A percentile compares a stretch with the other conserved stretches of the same genome.
Evolutionary conservation across 805 yeast species (phyloP).

Genomic region (Pichia nakasei): DNA sequence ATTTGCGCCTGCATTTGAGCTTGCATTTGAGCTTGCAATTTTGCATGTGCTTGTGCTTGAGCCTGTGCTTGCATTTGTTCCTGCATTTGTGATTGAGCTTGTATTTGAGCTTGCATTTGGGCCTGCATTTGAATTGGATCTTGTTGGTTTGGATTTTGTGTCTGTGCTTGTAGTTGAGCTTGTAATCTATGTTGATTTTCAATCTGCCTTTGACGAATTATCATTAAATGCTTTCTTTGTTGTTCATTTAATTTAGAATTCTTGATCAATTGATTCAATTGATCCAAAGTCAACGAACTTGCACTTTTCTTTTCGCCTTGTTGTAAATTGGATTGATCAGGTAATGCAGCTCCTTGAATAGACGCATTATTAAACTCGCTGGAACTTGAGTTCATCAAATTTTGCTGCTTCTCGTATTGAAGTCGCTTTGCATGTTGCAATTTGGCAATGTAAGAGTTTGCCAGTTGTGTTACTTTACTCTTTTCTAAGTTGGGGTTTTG

Average conservation of each 20-base stretch:
- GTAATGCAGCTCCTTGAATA: neutral
- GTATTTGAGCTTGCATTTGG: constrained; percentile 22
- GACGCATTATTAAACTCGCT: neutral
- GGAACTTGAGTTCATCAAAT: neutral
- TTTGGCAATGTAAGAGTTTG: constrained; percentile 54
- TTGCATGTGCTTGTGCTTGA: constrained; percentile 7
- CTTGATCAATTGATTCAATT: constrained; percentile 20
- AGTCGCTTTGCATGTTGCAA: constrained; percentile 31
- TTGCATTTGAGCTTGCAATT: constrained; percentile 11
- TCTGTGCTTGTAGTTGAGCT: constrained; percentile 20
- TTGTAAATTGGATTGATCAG: neutral
- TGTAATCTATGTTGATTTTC: constrained; percentile 23
- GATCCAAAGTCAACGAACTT: constrained; percentile 18
- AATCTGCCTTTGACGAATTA: constrained; percentile 20
- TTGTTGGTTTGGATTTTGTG: constrained; percentile 2
- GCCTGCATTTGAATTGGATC: constrained; percentile 16
- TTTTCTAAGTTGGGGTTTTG: constrained; percentile 55
- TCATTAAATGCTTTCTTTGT: constrained; percentile 32
- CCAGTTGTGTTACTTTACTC: constrained; percentile 57
- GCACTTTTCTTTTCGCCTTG: constrained; percentile 2
- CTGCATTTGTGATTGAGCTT: constrained; percentile 9
- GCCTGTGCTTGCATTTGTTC: constrained; percentile 17
- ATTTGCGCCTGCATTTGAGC: constrained; percentile 23
- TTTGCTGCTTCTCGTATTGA: constrained; percentile 18
- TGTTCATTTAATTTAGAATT: constrained; percentile 35